Evolutionary conservation across 1,284 basidiomycete genomes (phyloP), one percentile per base, ranked within the genome.

Genomic region (Rhodotorula mucilaginosa): DNA sequence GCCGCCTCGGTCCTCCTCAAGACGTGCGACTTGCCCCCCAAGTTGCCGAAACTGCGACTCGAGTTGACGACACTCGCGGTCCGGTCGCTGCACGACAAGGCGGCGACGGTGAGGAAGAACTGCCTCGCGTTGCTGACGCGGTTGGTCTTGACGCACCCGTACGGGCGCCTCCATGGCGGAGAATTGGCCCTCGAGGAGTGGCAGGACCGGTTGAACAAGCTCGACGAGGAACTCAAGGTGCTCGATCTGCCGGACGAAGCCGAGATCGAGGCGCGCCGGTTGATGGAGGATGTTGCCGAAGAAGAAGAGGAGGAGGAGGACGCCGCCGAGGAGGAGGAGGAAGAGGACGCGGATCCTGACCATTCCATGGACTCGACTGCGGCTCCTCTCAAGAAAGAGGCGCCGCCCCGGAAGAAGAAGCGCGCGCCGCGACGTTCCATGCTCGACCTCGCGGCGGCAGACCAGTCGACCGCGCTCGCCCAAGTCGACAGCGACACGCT

Each of bases 111-210:
- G 19, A 86, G 96, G 76, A 93, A 93, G 81, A 88, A 87, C 70
- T 90, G 94, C 16, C 90, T 93, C 64, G 86, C 87, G 26, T 83
- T 97, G 10, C 82, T 99, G 47, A 87, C 87, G 61, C 88, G 88
- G 78, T 84, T 99, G 34, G 84, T 99, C 57, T 78, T 87, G 71
- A 97, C 94, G 0, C 96, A 99, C 82, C 95, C 96, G 2, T 98
- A 92, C 80, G 90, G 90, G 0, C 79, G 87, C 15, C 86, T 91
- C 81, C 89, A 97, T 77, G 95, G 94, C 0, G 95, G 94, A 0
- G 87, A 88, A 59, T 83, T 99, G 63, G 87, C 88, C 61, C 82
- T 88, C 6, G 83, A 85, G 0, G 87, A 90, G 68, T 98, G 92
- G 89, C 85, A 91, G 79, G 84, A 84, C 64, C 83, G 89, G 61